Evolutionary conservation across 306 rosid genomes (phyloP).

Genomic region (Lupinus albus): DNA sequence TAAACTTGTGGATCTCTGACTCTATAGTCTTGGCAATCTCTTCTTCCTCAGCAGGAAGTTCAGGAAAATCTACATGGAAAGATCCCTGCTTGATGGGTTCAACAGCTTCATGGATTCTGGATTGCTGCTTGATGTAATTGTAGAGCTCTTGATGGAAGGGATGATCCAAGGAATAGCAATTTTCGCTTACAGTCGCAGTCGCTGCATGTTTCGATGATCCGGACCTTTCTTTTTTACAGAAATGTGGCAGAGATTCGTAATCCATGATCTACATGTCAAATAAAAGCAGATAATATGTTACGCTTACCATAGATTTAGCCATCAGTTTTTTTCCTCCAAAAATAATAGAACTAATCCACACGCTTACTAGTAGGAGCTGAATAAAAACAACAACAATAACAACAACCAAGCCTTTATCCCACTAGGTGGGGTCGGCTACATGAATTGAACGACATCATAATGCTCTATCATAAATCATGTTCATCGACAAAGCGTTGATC

Average conservation of each 20-base stretch:
- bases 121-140: constrained; percentile 67
- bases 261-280: constrained; percentile 76
- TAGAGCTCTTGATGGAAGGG: constrained; percentile 81
- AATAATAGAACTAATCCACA: background rate
- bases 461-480: no score
- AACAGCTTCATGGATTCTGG: constrained; percentile 45
- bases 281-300: constrained; percentile 7
- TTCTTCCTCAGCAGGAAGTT: constrained; percentile 59
- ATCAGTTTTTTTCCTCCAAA: background rate
- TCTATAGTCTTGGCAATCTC: constrained; percentile 64
- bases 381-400: no score
- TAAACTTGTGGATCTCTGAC: constrained; percentile 67
- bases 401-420: no score
- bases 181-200: constrained; percentile 49
- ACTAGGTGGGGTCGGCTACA: no score
- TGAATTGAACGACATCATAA: no score
- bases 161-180: constrained; percentile 75
- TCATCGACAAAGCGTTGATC: no score
- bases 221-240: constrained; percentile 72
- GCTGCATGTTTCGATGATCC: constrained; percentile 63
- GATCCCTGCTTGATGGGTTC: constrained; percentile 71
- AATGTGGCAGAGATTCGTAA: constrained; percentile 72
- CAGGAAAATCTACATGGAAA: constrained; percentile 72
- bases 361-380: background rate
- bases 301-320: background rate